Percentiles rank a stretch among this genome's conserved stretches.
Conservation (phyloP, 2,329 filamentous ascomycete genomes). For the Fonsecaea nubica region DNA sequence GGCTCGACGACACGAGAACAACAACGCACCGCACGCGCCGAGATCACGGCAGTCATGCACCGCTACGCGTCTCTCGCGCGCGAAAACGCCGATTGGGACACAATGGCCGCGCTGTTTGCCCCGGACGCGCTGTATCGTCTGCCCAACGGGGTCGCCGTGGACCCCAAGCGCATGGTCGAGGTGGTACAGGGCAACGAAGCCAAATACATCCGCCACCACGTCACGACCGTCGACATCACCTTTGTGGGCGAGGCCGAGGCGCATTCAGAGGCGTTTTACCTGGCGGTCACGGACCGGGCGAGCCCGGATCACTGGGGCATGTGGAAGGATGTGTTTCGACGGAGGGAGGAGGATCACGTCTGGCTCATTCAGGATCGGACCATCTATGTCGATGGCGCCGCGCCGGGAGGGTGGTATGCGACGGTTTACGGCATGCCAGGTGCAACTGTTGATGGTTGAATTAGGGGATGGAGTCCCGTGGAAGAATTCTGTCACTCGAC, state of each 20-base stretch:
- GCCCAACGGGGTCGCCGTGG: not conserved
- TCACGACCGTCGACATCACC: slow-evolving; percentile 9
- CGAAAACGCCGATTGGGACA: slow-evolving; percentile 5
- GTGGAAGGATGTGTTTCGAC: slow-evolving; percentile 8
- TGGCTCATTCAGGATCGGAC: slow-evolving; percentile 1
- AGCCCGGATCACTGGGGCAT: slow-evolving; percentile 7
- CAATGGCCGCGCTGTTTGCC: not conserved
- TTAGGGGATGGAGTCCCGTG: too few species aligned
- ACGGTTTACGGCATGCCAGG: not conserved
- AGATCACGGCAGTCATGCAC: slow-evolving; percentile 6
- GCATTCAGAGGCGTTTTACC: not conserved
- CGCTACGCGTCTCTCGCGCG: slow-evolving; percentile 6
- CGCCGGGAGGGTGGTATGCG: not conserved
- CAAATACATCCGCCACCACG: slow-evolving; percentile 14
- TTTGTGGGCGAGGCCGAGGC: not conserved
- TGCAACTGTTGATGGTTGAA: not conserved
- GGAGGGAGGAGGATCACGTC: not conserved
- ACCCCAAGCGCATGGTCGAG: slow-evolving; percentile 5
- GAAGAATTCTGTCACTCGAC: too few species aligned
- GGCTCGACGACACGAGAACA: not conserved
- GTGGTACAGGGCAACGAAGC: slow-evolving; percentile 10
- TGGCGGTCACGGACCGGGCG: slow-evolving; percentile 2
- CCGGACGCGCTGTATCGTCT: slow-evolving; percentile 2
- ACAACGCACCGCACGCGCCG: not conserved
- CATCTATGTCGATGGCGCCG: not conserved